A percentile compares a stretch with the other conserved stretches of the same genome.
phyloP scores from a whole-genome alignment of 345 rosid genomes.

The Firmiana major region DNA sequence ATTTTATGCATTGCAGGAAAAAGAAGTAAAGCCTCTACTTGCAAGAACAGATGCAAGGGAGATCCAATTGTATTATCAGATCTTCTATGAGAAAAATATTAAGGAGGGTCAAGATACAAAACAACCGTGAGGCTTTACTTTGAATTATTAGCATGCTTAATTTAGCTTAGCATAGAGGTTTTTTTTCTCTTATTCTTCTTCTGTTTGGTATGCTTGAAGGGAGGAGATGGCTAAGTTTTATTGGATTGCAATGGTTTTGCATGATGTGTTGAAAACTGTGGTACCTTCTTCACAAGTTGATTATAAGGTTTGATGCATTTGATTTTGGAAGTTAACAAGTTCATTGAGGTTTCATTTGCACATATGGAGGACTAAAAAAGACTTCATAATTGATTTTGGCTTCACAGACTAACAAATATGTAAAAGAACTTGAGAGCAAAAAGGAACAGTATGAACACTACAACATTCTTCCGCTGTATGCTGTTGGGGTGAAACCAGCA shows the following conservation, averaged over 20 bases:
- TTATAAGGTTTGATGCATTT: constrained; percentile 44
- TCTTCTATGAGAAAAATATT: constrained; percentile 56
- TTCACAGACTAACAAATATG: constrained; percentile 56
- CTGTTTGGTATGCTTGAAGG: constrained; percentile 39
- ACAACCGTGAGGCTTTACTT: constrained; percentile 63
- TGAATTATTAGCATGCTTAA: not conserved
- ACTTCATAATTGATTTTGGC: constrained; percentile 18
- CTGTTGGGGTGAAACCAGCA: constrained; percentile 58
- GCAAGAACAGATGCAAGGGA: constrained; percentile 59
- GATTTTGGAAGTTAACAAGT: constrained; percentile 9
- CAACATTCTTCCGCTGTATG: constrained; percentile 83
- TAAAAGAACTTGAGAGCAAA: constrained; percentile 59
- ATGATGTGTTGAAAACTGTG: constrained; percentile 68
- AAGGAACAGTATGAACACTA: constrained; percentile 53
- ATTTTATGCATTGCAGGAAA: constrained; percentile 52
- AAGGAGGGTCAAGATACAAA: constrained; percentile 49
- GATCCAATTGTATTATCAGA: constrained; percentile 64
- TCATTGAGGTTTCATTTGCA: constrained; percentile 6
- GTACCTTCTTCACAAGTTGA: constrained; percentile 48
- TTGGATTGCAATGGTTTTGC: constrained; percentile 76
- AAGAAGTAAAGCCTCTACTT: constrained; percentile 36
- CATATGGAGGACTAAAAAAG: constrained; percentile 18
- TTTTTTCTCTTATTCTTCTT: constrained; percentile 18
- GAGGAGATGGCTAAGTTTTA: constrained; percentile 89
- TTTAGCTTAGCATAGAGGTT: constrained; percentile 16